Evolutionary conservation across 2,329 filamentous ascomycete genomes (phyloP).

Genomic region (Dothiorella sarmentorum): DNA sequence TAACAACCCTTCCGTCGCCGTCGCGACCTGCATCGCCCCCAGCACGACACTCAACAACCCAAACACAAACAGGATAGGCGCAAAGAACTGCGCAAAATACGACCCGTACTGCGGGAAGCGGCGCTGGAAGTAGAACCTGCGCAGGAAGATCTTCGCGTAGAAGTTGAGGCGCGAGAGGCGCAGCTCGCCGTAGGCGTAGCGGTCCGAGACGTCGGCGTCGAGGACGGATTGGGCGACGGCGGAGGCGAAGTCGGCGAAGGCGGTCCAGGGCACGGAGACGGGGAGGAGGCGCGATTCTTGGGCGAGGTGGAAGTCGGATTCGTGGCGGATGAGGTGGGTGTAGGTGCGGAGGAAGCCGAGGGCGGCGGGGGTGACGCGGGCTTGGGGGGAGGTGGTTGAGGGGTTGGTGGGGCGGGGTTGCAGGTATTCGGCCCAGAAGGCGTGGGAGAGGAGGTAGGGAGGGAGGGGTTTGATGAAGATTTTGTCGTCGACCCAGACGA

Average conservation of each 20-base stretch:
- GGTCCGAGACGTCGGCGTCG: constrained; percentile 31
- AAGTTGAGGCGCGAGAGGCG: constrained; percentile 45
- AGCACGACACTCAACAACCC: constrained; percentile 7
- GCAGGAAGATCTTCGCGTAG: constrained; percentile 36
- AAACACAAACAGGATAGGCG: constrained; percentile 19
- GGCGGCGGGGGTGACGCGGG: background rate
- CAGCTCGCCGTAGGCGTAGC: constrained; percentile 46
- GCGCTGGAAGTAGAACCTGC: constrained; percentile 23
- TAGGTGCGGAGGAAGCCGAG: constrained; percentile 40
- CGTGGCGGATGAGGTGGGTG: constrained; percentile 38
- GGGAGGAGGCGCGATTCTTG: constrained; percentile 25
- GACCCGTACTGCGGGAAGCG: constrained; percentile 10
- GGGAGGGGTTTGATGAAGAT: constrained; percentile 27
- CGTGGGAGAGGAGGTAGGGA: constrained; percentile 22
- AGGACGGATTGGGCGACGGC: constrained; percentile 25
- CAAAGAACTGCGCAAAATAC: constrained; percentile 19
- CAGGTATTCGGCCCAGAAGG: constrained; percentile 21
- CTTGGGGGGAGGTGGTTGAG: too few relatives aligned
- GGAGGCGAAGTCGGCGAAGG: constrained; percentile 19
- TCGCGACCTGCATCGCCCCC: constrained; percentile 19
- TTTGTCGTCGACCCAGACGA: constrained; percentile 23
- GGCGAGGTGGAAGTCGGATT: constrained; percentile 38
- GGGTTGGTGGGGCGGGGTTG: background rate
- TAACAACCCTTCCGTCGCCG: background rate
- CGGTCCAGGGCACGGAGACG: constrained; percentile 18